A percentile compares a stretch with the other conserved stretches of the same genome.
Conservation (phyloP, 2,329 filamentous ascomycete genomes). For the Hymenoscyphus infarciens region DNA sequence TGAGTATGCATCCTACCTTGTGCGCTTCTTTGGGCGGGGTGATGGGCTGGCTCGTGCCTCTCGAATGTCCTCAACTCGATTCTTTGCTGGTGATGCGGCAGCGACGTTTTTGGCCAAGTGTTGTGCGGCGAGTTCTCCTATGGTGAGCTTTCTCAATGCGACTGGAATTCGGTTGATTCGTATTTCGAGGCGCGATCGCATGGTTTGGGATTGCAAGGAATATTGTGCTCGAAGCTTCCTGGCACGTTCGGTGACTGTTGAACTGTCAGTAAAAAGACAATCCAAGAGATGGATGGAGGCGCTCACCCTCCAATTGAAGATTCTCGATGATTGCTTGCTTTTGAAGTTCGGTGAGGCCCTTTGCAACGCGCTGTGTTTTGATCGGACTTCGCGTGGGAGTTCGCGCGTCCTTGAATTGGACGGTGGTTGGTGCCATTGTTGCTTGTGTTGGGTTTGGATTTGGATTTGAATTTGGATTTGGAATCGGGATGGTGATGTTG, state of each 20-base stretch:
- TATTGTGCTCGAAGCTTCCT: constrained; percentile 87
- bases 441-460: constrained; percentile 15
- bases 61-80: constrained; percentile 24
- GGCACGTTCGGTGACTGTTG: constrained; percentile 77
- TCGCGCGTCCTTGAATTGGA: constrained; percentile 32
- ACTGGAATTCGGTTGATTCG: constrained; percentile 89
- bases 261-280: constrained; percentile 17
- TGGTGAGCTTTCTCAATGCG: constrained; percentile 71
- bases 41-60: constrained; percentile 28
- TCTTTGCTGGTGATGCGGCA: constrained; percentile 17
- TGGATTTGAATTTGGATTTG: no score
- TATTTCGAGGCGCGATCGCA: constrained; percentile 84
- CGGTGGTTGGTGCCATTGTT: constrained; percentile 37
- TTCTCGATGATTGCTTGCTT: constrained; percentile 89
- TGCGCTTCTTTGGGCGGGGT: constrained; percentile 43
- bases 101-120: constrained; percentile 29
- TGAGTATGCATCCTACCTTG: constrained; percentile 44
- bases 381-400: constrained; percentile 53
- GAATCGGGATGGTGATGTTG: no score
- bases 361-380: constrained; percentile 53
- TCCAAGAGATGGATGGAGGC: constrained; percentile 4
- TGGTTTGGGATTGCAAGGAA: constrained; percentile 78
- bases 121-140: constrained; percentile 65
- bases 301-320: constrained; percentile 78
- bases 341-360: constrained; percentile 63